A percentile compares a stretch with the other conserved stretches of the same genome.
Evolutionary conservation across 345 rosid species (phyloP).

Genomic region (Eucalyptus curtisii): DNA sequence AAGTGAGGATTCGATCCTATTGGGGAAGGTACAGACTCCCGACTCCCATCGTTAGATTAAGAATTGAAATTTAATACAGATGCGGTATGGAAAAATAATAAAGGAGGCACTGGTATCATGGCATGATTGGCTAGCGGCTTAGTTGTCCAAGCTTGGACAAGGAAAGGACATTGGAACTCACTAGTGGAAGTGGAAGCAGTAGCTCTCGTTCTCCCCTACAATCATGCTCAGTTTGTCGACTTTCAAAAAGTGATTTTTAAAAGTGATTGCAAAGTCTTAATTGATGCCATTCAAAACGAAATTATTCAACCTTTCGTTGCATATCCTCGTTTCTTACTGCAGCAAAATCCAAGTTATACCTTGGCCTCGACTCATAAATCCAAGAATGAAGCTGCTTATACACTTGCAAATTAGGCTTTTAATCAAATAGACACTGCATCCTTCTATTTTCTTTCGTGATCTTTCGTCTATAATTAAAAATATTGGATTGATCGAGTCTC

Average conservation of each 20-base stretch:
- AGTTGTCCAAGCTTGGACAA: neutral
- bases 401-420: neutral
- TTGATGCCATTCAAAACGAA: no score
- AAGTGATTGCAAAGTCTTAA: no score
- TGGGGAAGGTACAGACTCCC: neutral
- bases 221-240: rapidly evolving
- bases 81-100: neutral
- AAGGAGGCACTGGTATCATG: neutral
- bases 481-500: neutral
- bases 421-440: no score
- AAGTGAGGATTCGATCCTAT: neutral
- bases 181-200: no score
- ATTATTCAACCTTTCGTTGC: neutral
- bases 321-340: no score
- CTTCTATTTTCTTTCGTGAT: no score
- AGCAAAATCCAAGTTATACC: neutral
- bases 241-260: no score
- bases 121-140: neutral
- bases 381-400: no score
- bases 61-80: no score
- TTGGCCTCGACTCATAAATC: neutral
- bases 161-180: neutral
- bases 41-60: no score
- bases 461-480: rapidly evolving
- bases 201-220: rapidly evolving